phyloP scores from a whole-genome alignment of 768 basidiomycete species.

The Phlegmacium glaucopus region DNA sequence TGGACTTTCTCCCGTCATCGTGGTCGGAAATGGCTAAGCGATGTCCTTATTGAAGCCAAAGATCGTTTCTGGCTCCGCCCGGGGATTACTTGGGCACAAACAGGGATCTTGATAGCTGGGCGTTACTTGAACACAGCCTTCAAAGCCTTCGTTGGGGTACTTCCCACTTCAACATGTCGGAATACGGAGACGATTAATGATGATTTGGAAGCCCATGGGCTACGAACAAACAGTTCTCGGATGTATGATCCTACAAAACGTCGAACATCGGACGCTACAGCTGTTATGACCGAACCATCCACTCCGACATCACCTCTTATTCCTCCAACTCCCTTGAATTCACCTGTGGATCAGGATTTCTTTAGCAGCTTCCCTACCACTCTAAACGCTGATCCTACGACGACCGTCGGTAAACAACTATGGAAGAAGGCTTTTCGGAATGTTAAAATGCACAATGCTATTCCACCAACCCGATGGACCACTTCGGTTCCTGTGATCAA shows the following conservation, averaged over 20 bases:
- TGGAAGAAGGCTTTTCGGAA: conserved; percentile 43
- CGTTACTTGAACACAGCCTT: conserved; percentile 8
- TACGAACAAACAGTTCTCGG: conserved; percentile 17
- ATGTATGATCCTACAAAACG: conserved; percentile 5
- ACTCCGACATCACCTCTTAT: conserved; percentile 4
- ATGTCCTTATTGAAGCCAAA: conserved; percentile 47
- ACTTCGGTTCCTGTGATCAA: conserved; percentile 5
- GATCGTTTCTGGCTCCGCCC: conserved; percentile 28
- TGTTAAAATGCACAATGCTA: conserved; percentile 35
- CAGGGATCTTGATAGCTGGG: conserved; percentile 1
- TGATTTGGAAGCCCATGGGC: conserved; percentile 25
- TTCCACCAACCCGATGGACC: not conserved
- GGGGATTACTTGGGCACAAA: conserved; percentile 16
- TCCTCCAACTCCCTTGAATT: conserved; percentile 14
- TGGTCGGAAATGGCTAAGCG: conserved; percentile 68
- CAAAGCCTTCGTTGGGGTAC: conserved; percentile 1
- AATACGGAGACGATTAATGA: conserved; percentile 7
- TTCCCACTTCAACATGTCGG: not conserved
- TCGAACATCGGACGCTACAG: conserved; percentile 22
- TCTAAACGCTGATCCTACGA: conserved; percentile 9
- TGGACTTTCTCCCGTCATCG: conserved; percentile 60
- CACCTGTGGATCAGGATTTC: conserved; percentile 22
- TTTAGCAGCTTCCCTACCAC: conserved; percentile 1
- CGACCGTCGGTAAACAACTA: conserved; percentile 34
- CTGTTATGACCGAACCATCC: conserved; percentile 14